Evolutionary conservation across 768 basidiomycete species (phyloP).

Genomic region (Boletus bicolor): DNA sequence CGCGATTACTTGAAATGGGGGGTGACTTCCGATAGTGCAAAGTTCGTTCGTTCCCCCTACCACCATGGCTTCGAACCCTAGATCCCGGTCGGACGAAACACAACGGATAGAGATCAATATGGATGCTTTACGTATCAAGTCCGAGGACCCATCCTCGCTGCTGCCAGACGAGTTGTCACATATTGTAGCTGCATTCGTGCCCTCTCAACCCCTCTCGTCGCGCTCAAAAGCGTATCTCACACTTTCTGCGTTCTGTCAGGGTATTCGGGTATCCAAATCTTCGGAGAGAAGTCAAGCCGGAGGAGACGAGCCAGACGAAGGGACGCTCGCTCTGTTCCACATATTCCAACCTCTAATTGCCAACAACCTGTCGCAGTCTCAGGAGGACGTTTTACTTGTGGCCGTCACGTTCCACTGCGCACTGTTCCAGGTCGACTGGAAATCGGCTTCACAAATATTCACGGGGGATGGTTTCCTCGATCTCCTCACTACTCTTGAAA

Average conservation of each 20-base stretch:
- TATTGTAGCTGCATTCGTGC: constrained; percentile 51
- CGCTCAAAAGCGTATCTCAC: constrained; percentile 71
- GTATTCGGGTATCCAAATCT: constrained; percentile 40
- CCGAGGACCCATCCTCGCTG: constrained; percentile 35
- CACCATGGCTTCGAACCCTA: constrained; percentile 12
- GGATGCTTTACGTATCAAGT: constrained; percentile 33
- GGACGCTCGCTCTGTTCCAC: constrained; percentile 47
- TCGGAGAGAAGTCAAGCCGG: constrained; percentile 34
- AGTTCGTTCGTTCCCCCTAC: background rate
- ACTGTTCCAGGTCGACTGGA: constrained; percentile 79
- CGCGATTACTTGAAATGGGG: background rate
- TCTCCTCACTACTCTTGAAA: constrained; percentile 61
- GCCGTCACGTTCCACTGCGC: constrained; percentile 71
- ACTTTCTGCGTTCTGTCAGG: constrained; percentile 67
- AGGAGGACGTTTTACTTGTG: constrained; percentile 48
- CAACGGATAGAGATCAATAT: constrained; percentile 12
- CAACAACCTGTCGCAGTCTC: constrained; percentile 51
- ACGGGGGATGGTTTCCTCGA: constrained; percentile 59
- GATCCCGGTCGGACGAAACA: background rate
- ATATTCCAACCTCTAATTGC: constrained; percentile 51
- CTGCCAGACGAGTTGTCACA: constrained; percentile 55
- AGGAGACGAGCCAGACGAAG: constrained; percentile 41
- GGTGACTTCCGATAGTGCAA: background rate
- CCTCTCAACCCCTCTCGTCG: constrained; percentile 39
- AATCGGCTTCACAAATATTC: constrained; percentile 64